phyloP scores from a whole-genome alignment of 768 basidiomycete species.

The Suillus placidus region DNA sequence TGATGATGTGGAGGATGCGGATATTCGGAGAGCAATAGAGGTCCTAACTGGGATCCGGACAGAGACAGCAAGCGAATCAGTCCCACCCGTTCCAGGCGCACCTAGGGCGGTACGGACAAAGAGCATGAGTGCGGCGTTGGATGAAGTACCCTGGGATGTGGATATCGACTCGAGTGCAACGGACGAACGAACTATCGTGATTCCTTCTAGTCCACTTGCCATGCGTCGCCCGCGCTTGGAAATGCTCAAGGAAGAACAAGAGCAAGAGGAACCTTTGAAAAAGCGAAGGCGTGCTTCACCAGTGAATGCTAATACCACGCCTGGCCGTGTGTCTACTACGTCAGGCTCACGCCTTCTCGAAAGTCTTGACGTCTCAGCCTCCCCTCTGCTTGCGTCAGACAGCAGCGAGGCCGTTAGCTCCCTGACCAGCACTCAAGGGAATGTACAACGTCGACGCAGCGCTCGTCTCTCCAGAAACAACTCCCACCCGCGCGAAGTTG shows the following conservation, averaged over 20 bases:
- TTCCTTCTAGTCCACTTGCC: conserved; percentile 32
- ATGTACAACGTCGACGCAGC: conserved; percentile 24
- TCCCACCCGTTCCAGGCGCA: neutral
- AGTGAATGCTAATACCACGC: neutral
- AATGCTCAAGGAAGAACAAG: conserved; percentile 32
- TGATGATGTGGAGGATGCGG: conserved; percentile 40
- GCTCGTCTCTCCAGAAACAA: conserved; percentile 19
- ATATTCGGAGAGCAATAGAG: conserved; percentile 60
- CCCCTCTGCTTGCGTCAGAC: conserved; percentile 22
- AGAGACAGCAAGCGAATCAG: neutral
- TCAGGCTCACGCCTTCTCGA: conserved; percentile 27
- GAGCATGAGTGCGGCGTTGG: neutral
- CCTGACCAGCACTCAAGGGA: neutral
- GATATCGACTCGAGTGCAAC: conserved; percentile 9
- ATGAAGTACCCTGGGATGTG: conserved; percentile 8
- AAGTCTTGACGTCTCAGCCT: conserved; percentile 30
- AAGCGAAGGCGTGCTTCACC: conserved; percentile 10
- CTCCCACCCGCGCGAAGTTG: conserved; percentile 18
- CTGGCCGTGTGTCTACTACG: conserved; percentile 3
- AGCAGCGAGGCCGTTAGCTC: neutral
- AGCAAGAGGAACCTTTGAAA: conserved; percentile 18
- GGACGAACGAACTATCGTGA: conserved; percentile 18
- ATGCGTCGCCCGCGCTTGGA: conserved; percentile 18
- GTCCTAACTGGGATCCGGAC: conserved; percentile 57
- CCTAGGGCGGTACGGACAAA: neutral